Evolutionary conservation across 2,329 filamentous ascomycete genomes (phyloP).

Genomic region (Fusarium sp.): DNA sequence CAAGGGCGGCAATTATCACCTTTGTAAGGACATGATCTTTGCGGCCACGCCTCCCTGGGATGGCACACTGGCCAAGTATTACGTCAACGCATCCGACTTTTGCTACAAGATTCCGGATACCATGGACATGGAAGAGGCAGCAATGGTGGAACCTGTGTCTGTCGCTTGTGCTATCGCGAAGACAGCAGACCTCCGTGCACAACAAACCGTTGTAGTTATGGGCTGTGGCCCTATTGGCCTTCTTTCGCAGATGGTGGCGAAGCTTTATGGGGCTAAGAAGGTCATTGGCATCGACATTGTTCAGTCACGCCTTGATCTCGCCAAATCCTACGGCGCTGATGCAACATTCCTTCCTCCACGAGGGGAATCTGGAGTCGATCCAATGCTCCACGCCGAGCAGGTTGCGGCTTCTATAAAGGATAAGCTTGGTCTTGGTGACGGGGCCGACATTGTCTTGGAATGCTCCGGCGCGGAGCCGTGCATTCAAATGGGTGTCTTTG

Average conservation of each 20-base stretch:
- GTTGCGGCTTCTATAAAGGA: too few relatives aligned
- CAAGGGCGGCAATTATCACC: not conserved
- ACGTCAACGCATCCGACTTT: slow-evolving; percentile 15
- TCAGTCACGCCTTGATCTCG: too few relatives aligned
- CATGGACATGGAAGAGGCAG: slow-evolving; percentile 21
- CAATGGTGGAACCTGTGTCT: slow-evolving; percentile 23
- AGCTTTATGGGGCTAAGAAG: slow-evolving; percentile 41
- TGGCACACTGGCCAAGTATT: slow-evolving; percentile 27
- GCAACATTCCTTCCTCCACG: too few relatives aligned
- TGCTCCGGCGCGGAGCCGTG: too few relatives aligned
- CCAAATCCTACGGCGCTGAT: too few relatives aligned
- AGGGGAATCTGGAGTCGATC: too few relatives aligned
- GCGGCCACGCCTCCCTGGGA: slow-evolving; percentile 24
- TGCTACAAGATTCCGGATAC: slow-evolving; percentile 13
- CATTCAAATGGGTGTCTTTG: too few relatives aligned
- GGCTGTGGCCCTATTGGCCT: slow-evolving; percentile 25
- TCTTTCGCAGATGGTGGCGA: not conserved
- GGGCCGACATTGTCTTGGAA: too few relatives aligned
- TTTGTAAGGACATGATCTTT: slow-evolving; percentile 25
- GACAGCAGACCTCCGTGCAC: slow-evolving; percentile 6
- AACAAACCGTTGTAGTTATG: slow-evolving; percentile 24
- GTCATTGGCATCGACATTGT: not conserved
- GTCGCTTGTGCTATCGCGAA: slow-evolving; percentile 24
- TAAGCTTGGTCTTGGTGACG: too few relatives aligned
- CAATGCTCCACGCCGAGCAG: too few relatives aligned